Evolutionary conservation across 345 rosid genomes (phyloP).

Genomic region (Psidium friedrichsthalianum): DNA sequence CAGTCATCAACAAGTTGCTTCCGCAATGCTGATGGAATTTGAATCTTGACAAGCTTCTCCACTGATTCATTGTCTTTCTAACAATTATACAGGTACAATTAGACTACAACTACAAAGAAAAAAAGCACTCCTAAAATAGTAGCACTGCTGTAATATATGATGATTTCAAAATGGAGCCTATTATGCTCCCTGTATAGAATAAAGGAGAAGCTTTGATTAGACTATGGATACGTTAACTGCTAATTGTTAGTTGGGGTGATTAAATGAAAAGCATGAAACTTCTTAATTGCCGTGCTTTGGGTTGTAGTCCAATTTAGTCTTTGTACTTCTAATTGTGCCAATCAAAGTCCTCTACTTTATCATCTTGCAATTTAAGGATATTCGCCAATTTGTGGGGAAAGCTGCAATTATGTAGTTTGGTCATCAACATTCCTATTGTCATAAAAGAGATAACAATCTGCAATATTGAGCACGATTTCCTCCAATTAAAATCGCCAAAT

Average conservation of each 20-base stretch:
- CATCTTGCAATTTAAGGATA: background rate
- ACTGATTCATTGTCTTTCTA: constrained; percentile 40
- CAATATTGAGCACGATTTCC: background rate
- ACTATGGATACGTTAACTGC: background rate
- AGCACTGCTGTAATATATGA: background rate
- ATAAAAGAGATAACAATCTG: background rate
- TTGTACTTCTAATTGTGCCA: background rate
- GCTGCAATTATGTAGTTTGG: background rate
- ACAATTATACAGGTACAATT: constrained; percentile 3
- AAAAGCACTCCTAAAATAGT: background rate
- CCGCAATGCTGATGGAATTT: constrained; percentile 65
- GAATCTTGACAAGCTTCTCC: constrained; percentile 76
- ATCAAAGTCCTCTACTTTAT: background rate
- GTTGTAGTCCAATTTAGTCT: background rate
- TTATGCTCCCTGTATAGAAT: background rate
- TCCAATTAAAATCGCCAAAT: background rate
- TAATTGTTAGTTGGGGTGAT: background rate
- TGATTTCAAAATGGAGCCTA: background rate
- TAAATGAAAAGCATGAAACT: background rate
- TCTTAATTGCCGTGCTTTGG: background rate
- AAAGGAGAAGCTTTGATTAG: background rate
- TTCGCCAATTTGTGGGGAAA: background rate
- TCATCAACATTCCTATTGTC: background rate
- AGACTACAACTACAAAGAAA: background rate
- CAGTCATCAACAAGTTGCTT: constrained; percentile 88